Base-by-base conservation (phyloP, 2,329 filamentous ascomycete species). In the Alternaria sp. region DNA sequence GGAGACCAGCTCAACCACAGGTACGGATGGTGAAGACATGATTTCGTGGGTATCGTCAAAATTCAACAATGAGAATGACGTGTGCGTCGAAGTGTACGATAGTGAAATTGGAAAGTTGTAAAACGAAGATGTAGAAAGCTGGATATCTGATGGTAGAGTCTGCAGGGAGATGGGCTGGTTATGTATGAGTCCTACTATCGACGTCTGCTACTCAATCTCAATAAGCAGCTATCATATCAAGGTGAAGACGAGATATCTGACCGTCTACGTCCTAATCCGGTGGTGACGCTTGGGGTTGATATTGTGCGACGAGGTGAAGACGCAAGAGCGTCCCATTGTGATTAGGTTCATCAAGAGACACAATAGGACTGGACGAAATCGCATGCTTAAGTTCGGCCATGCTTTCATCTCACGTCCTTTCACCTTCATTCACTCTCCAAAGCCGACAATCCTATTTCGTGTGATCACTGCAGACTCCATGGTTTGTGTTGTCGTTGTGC, bases 161-260 rank as follows among this genome's bases (percentile, higher is more conserved):
- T 26, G 26, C 26, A 22, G 11, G 14, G 26, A 5, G 26, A 5
- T 24, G 30, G 5, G 41, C 42, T 30, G 41, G 30, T 12, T 46
- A 39, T 26, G n/a, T 39, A 30, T 28, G 47, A 57, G 28, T 18
- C 28, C 22, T 57, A 12, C 26, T 43, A 18, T 18, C 32, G 20
- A 38, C 18, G 5, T 3, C 22, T 38, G 26, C 46, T 3, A 22
- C 39, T 52, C 3, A 22, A 16, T 5, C 24, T 44, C 30, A 51
- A 38, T 43, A 51, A 36, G 38, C 3, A 16, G 30, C 39, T 52
- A 57, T 57, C 34, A n/a, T 57, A 24, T 26, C 18, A 14, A 34
- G 18, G 51, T 53, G n/a, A 52, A 16, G 18, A 20, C 22, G 24
- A 5, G 2, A 12, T 2, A 22, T 41, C 22, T 36, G 16, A 11